These are phyloP conservation scores for Epichloe sylvatica DNA, from an alignment of 2,329 filamentous ascomycete species.

Conservation along the genomic window DNA sequence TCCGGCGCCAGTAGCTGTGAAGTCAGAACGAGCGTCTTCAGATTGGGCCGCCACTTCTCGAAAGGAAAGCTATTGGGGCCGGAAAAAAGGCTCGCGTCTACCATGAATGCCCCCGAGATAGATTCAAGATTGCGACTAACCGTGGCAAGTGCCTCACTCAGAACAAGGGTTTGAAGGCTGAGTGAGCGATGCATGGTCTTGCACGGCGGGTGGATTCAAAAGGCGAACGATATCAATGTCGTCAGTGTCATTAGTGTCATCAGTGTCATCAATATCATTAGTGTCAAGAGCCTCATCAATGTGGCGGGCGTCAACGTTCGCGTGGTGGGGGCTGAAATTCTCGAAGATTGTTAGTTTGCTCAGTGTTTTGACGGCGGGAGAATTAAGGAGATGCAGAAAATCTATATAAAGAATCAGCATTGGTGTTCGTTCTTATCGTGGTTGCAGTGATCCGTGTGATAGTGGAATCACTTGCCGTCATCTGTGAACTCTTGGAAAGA, in stretches of 20 bases:
- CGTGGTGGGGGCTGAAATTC: no score
- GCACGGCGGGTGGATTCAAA: no score
- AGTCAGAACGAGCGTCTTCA: not conserved
- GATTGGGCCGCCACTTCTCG: not conserved
- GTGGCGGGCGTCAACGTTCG: no score
- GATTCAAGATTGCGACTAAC: not conserved
- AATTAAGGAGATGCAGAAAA: no score
- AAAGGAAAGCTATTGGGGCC: not conserved
- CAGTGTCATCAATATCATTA: no score
- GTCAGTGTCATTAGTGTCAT: no score
- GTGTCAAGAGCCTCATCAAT: no score
- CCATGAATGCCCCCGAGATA: not conserved
- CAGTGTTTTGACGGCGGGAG: no score
- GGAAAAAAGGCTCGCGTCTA: not conserved
- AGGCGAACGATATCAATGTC: no score
- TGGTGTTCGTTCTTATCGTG: not conserved
- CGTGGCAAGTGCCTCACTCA: not conserved
- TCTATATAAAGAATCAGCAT: not conserved
- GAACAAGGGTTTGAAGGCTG: not conserved
- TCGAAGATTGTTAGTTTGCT: no score
- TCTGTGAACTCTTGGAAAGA: slow-evolving; percentile 13
- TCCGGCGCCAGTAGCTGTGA: not conserved
- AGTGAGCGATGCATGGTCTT: not conserved
- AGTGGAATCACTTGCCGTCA: slow-evolving; percentile 13
- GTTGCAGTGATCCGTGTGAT: slow-evolving; percentile 16